Conservation (phyloP, 257 asterid species). For the Solanum sejunctum region DNA sequence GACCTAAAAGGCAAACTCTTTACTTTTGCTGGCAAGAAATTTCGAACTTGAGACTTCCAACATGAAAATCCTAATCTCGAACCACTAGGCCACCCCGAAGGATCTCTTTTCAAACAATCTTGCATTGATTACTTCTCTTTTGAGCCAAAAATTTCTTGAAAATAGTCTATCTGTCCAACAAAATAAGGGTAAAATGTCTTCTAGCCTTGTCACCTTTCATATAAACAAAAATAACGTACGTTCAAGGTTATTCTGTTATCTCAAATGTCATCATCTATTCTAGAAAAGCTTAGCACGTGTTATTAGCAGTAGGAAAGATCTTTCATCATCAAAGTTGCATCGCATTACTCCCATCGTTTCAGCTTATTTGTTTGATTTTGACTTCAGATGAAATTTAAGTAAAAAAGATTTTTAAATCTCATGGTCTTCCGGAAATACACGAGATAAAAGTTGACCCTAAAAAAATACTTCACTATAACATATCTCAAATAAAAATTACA, state of each 20-base stretch:
- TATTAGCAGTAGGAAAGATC: background rate
- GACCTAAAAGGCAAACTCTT: too few relatives aligned
- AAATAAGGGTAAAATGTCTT: background rate
- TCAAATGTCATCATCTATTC: background rate
- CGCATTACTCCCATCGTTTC: background rate
- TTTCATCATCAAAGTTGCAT: background rate
- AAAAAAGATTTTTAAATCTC: background rate
- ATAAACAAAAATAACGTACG: background rate
- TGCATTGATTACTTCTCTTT: background rate
- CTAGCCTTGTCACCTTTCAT: background rate
- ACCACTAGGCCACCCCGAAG: too few relatives aligned
- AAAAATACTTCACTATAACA: background rate
- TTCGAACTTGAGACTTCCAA: too few relatives aligned
- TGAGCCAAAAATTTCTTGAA: background rate
- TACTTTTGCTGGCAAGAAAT: too few relatives aligned
- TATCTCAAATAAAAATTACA: background rate
- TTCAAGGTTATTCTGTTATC: background rate
- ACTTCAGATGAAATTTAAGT: rapidly evolving
- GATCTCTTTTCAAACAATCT: background rate
- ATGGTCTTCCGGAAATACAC: background rate
- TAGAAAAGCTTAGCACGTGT: background rate
- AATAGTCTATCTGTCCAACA: background rate
- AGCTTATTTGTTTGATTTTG: background rate
- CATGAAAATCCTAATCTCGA: too few relatives aligned
- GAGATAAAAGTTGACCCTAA: background rate